phyloP scores from a whole-genome alignment of 2,329 filamentous ascomycete genomes.

The Xenoacremonium recifei region DNA sequence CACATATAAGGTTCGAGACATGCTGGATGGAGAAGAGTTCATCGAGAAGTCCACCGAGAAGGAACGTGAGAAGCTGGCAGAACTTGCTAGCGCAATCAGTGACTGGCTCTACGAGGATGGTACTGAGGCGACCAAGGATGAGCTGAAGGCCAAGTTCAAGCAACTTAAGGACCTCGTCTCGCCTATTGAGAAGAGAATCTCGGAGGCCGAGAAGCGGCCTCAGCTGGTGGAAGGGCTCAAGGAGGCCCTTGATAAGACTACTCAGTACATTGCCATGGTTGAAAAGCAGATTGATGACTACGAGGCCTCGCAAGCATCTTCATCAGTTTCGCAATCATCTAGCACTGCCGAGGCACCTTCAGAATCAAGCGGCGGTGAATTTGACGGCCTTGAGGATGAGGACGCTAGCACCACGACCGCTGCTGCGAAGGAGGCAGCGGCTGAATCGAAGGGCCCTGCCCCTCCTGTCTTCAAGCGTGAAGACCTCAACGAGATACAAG shows the following conservation, averaged over 20 bases:
- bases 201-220: constrained; percentile 71
- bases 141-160: constrained; percentile 74
- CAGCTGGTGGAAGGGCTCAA: constrained; percentile 65
- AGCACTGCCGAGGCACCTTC: constrained; percentile 43
- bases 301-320: constrained; percentile 57
- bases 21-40: constrained; percentile 76
- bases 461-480: constrained; percentile 69
- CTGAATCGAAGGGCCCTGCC: constrained; percentile 49
- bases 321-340: constrained; percentile 44
- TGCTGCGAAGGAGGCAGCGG: constrained; percentile 42
- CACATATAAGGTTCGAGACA: constrained; percentile 84
- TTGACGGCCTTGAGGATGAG: constrained; percentile 80
- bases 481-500: constrained; percentile 67
- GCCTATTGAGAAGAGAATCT: constrained; percentile 72
- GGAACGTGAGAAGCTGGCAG: constrained; percentile 65
- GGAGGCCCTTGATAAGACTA: constrained; percentile 68
- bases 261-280: constrained; percentile 68
- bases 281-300: constrained; percentile 68
- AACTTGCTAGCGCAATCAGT: constrained; percentile 66
- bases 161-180: constrained; percentile 73
- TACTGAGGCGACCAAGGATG: constrained; percentile 69
- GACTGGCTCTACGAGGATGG: constrained; percentile 94
- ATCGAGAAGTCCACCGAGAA: constrained; percentile 66
- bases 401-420: constrained; percentile 39
- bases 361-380: constrained; percentile 52